These are phyloP conservation scores for Mariannaea sp. DNA, from an alignment of 2,329 filamentous ascomycete species.

Conservation along the genomic window DNA sequence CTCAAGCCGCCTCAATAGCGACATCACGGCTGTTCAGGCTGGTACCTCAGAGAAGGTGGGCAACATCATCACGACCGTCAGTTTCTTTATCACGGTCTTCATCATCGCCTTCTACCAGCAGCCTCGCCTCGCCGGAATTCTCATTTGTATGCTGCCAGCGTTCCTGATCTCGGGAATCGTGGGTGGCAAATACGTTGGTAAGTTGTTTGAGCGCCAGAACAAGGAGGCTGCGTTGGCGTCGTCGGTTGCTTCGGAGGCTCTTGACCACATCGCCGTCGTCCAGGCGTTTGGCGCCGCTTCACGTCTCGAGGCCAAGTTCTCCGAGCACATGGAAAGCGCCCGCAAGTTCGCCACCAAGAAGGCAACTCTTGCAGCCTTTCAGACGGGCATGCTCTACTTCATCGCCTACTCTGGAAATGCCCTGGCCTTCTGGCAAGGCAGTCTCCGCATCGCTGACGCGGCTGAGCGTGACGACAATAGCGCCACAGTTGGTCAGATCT, in stretches of 20 bases:
- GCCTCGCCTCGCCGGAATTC: slow-evolving; percentile 64
- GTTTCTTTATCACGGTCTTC: slow-evolving; percentile 71
- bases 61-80: slow-evolving; percentile 63
- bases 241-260: slow-evolving; percentile 65
- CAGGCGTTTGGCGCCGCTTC: slow-evolving; percentile 66
- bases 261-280: slow-evolving; percentile 65
- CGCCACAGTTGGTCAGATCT: slow-evolving; percentile 55
- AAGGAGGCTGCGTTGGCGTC: slow-evolving; percentile 59
- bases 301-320: slow-evolving; percentile 60
- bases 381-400: slow-evolving; percentile 68
- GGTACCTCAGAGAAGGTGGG: slow-evolving; percentile 75
- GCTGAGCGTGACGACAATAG: slow-evolving; percentile 42
- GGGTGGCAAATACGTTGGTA: slow-evolving; percentile 59
- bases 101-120: slow-evolving; percentile 70
- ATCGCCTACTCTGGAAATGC: slow-evolving; percentile 70
- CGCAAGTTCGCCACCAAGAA: too few species aligned
- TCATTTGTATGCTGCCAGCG: slow-evolving; percentile 65
- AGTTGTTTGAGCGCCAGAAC: slow-evolving; percentile 56
- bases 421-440: slow-evolving; percentile 71
- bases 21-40: slow-evolving; percentile 69
- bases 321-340: slow-evolving; percentile 55
- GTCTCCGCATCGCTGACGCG: slow-evolving; percentile 52
- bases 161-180: slow-evolving; percentile 64
- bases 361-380: slow-evolving; percentile 58
- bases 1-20: slow-evolving; percentile 64